phyloP scores from a whole-genome alignment of 352 stramenopile genomes.

The Phytophthora constricta region DNA sequence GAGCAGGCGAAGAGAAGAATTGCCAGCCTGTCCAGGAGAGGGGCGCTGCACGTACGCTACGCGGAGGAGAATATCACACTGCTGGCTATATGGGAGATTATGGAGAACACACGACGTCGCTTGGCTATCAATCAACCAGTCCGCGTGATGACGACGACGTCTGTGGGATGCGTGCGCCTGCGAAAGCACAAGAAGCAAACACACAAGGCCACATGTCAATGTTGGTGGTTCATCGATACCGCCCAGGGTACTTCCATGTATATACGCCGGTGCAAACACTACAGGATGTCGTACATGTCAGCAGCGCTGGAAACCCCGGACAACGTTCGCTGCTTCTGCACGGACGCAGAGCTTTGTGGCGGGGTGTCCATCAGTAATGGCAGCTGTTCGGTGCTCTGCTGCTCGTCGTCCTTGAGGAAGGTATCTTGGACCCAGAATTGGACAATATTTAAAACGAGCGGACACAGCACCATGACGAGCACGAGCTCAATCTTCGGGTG shows the following conservation, averaged over 20 bases:
- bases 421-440: constrained; percentile 89
- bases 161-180: constrained; percentile 41
- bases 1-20: too few species aligned
- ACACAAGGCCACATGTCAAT: constrained; percentile 32
- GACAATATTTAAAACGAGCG: constrained; percentile 87
- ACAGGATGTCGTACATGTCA: constrained; percentile 75
- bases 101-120: constrained; percentile 7
- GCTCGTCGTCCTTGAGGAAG: constrained; percentile 71
- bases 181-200: constrained; percentile 18
- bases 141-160: constrained; percentile 27
- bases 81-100: constrained; percentile 26
- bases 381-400: constrained; percentile 37
- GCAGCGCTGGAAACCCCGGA: constrained; percentile 53
- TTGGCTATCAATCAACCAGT: constrained; percentile 25
- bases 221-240: constrained; percentile 16
- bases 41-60: neutral
- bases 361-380: constrained; percentile 38
- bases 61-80: neutral
- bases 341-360: neutral
- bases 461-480: constrained; percentile 87
- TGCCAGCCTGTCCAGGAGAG: neutral
- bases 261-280: constrained; percentile 34
- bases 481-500: constrained; percentile 81
- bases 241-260: constrained; percentile 18
- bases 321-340: constrained; percentile 46